Conservation (phyloP, 768 basidiomycete species). For the Phylloporus scabripes region DNA sequence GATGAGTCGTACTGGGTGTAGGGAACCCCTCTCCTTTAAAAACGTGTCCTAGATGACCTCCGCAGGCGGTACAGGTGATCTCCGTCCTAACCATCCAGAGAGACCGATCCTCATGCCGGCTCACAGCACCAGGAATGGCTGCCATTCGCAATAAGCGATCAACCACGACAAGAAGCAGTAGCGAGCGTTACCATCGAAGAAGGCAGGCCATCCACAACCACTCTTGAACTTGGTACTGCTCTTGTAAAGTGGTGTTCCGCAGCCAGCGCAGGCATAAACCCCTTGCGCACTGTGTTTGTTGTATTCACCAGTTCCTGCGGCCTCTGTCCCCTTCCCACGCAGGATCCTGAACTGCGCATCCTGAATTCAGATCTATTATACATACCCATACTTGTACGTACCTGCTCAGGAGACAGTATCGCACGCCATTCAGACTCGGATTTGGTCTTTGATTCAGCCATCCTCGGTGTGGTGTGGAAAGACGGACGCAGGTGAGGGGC, state of each 20-base stretch:
- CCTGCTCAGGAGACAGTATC: conserved; percentile 76
- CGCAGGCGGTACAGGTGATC: conserved; percentile 86
- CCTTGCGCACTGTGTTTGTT: conserved; percentile 63
- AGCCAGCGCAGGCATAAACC: conserved; percentile 74
- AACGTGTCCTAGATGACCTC: conserved; percentile 91
- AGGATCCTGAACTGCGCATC: conserved; percentile 70
- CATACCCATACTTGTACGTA: conserved; percentile 27
- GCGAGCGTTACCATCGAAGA: conserved; percentile 69
- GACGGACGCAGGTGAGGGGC: conserved; percentile 1
- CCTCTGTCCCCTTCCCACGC: conserved; percentile 84
- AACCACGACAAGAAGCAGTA: neutral
- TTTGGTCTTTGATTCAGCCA: conserved; percentile 35
- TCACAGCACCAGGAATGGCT: conserved; percentile 90
- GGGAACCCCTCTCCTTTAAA: conserved; percentile 87
- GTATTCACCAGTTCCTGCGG: conserved; percentile 71
- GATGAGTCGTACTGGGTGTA: conserved; percentile 59
- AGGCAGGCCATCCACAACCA: conserved; percentile 97
- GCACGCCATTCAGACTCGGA: conserved; percentile 82
- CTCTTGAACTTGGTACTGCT: conserved; percentile 88
- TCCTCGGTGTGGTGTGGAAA: conserved; percentile 5
- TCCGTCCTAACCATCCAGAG: conserved; percentile 71
- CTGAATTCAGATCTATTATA: neutral
- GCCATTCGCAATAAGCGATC: conserved; percentile 2
- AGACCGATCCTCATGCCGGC: conserved; percentile 63
- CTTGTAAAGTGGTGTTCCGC: conserved; percentile 80